phyloP scores from a whole-genome alignment of 805 yeast species.

The Ogataea haglerorum region DNA sequence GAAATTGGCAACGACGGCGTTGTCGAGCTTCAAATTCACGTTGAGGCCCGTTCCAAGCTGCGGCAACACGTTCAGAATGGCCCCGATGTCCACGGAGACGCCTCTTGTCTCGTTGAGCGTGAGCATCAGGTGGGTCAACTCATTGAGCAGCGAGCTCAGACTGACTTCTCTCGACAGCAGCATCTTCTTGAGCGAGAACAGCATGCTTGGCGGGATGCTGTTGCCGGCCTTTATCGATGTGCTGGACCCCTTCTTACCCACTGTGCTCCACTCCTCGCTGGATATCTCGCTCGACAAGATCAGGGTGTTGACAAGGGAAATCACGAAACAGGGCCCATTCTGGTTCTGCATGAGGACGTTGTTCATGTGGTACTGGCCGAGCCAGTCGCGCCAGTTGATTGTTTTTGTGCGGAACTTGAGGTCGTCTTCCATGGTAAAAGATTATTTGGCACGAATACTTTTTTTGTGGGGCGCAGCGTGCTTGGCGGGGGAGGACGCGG shows the following conservation, averaged over 20 bases:
- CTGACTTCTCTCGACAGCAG: slow-evolving; percentile 21
- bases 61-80: slow-evolving; percentile 56
- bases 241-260: slow-evolving; percentile 6
- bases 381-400: slow-evolving; percentile 27
- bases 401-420: slow-evolving; percentile 28
- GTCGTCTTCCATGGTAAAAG: slow-evolving; percentile 5
- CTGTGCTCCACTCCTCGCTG: slow-evolving; percentile 23
- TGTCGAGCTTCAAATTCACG: slow-evolving; percentile 67
- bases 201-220: slow-evolving; percentile 2
- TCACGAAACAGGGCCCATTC: slow-evolving; percentile 87
- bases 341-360: slow-evolving; percentile 70
- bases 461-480: slow-evolving; percentile 8
- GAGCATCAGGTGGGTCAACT: slow-evolving; percentile 46
- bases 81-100: slow-evolving; percentile 25
- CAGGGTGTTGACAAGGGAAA: slow-evolving; percentile 72
- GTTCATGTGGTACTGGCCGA: slow-evolving; percentile 34
- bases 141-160: slow-evolving; percentile 43
- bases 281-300: slow-evolving; percentile 44
- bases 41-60: slow-evolving; percentile 64
- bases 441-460: background rate
- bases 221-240: background rate
- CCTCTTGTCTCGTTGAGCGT: slow-evolving; percentile 32
- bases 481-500: background rate
- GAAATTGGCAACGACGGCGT: slow-evolving; percentile 22
- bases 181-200: slow-evolving; percentile 24